Conservation (phyloP, 306 rosid genomes). For the Casuarina equisetifolia region DNA sequence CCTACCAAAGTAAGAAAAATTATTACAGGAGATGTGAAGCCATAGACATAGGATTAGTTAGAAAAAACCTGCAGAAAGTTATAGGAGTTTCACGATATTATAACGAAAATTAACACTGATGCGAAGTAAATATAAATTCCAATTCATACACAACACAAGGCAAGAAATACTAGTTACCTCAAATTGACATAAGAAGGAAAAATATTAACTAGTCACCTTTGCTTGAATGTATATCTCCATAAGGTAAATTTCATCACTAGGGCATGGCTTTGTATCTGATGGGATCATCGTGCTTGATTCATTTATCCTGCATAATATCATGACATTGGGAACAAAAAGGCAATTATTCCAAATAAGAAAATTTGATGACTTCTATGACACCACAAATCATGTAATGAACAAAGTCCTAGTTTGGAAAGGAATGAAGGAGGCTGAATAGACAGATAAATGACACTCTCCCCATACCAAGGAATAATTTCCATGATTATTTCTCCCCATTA, state of each 20-base stretch:
- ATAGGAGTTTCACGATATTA: not conserved
- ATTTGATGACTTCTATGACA: not conserved
- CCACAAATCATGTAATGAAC: not conserved
- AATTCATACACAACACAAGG: constrained; percentile 8
- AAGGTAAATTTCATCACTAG: constrained; percentile 52
- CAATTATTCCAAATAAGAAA: not conserved
- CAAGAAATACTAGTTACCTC: not conserved
- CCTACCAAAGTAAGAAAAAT: not conserved
- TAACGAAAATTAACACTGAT: not conserved
- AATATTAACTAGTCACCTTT: constrained; percentile 51
- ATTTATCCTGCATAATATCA: constrained; percentile 50
- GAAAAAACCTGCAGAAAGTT: not conserved
- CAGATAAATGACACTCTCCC: not conserved
- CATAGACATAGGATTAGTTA: not conserved
- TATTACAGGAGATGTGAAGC: not conserved
- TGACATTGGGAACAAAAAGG: constrained; percentile 6
- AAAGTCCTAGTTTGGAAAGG: not conserved
- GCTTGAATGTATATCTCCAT: constrained; percentile 91
- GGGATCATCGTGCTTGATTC: constrained; percentile 33
- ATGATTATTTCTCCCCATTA: not conserved
- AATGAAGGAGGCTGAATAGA: not conserved
- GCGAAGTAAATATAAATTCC: constrained; percentile 18
- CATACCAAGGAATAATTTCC: not conserved
- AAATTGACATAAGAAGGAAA: constrained; percentile 2
- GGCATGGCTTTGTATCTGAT: constrained; percentile 60